A percentile compares a stretch with the other conserved stretches of the same genome.
phyloP scores from a whole-genome alignment of 2,329 filamentous ascomycete genomes.

The Monilinia fructicola region DNA sequence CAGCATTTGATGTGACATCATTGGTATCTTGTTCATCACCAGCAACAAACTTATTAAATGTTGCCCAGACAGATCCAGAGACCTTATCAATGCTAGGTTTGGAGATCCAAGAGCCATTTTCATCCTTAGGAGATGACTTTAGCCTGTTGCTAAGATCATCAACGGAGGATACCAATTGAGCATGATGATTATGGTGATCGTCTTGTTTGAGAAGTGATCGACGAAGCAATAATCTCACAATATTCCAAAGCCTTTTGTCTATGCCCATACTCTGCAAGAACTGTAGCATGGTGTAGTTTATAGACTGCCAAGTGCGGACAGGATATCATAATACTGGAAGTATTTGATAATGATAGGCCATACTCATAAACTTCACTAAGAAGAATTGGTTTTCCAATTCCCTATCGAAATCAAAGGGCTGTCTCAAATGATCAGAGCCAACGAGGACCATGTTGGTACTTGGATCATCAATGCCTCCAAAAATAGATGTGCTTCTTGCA shows the following conservation, averaged over 20 bases:
- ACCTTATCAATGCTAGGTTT: conserved; percentile 97
- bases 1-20: conserved; percentile 56
- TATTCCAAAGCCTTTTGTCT: conserved; percentile 85
- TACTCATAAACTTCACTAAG: conserved; percentile 97
- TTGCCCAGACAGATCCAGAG: conserved; percentile 83
- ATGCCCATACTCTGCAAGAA: conserved; percentile 79
- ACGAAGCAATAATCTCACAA: conserved; percentile 76
- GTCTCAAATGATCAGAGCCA: conserved; percentile 75
- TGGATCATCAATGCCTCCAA: conserved; percentile 81
- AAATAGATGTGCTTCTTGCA: conserved; percentile 66
- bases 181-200: conserved; percentile 88
- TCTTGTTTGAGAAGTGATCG: conserved; percentile 78
- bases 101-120: conserved; percentile 82
- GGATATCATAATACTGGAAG: conserved; percentile 53
- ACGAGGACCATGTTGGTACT: conserved; percentile 78
- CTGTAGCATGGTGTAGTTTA: conserved; percentile 84
- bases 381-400: conserved; percentile 85
- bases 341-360: conserved; percentile 69
- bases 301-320: conserved; percentile 85
- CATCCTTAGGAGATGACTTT: conserved; percentile 81
- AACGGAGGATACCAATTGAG: conserved; percentile 68
- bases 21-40: conserved; percentile 77
- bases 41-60: conserved; percentile 94
- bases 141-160: conserved; percentile 83
- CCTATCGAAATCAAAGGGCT: conserved; percentile 69